Evolutionary conservation across 371 early-diverging fungal genomes (phyloP).

Genomic region (Mortierella sp.): DNA sequence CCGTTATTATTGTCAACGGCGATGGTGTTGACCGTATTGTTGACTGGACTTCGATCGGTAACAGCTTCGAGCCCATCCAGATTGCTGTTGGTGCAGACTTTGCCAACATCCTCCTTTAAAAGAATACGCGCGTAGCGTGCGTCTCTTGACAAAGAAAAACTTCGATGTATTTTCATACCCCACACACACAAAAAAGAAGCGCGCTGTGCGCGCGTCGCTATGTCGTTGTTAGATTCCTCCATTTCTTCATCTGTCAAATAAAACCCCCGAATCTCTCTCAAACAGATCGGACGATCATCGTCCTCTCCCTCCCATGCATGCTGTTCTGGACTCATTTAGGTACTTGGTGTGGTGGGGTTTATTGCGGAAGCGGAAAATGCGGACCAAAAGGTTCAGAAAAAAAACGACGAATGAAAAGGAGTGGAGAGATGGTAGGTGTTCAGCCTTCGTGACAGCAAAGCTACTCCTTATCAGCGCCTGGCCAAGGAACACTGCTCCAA

Average conservation of each 20-base stretch:
- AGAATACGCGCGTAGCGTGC: background rate
- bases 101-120: constrained; percentile 30
- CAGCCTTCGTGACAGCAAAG: too few relatives aligned
- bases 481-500: constrained; percentile 63
- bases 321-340: too few relatives aligned
- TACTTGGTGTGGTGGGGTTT: too few relatives aligned
- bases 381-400: background rate
- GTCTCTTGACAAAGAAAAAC: background rate
- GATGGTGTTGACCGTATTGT: constrained; percentile 33
- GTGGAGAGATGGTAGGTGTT: background rate
- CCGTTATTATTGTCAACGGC: constrained; percentile 30
- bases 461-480: background rate
- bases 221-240: background rate
- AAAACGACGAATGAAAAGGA: background rate
- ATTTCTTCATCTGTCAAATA: background rate
- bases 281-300: background rate
- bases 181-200: background rate
- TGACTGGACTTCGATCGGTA: constrained; percentile 28
- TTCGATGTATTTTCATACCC: constrained; percentile 2
- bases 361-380: too few relatives aligned
- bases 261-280: background rate
- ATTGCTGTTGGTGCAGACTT: constrained; percentile 43
- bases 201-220: background rate
- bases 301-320: background rate
- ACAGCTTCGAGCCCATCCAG: background rate